A percentile compares a stretch with the other conserved stretches of the same genome.
phyloP scores from a whole-genome alignment of 345 rosid species.

The Orychophragmus violaceus region DNA sequence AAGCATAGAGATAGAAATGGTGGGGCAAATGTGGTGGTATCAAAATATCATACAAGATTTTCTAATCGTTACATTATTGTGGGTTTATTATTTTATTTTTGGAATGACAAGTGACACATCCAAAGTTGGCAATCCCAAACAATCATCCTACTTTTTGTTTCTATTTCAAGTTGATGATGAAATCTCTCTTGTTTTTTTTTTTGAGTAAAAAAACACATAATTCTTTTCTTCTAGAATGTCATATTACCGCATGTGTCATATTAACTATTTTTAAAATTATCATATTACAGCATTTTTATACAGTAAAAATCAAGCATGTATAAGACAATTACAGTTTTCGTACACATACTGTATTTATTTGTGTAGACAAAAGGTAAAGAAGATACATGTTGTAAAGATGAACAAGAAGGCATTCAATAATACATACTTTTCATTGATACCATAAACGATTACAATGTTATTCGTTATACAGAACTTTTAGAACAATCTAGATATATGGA shows the following conservation, averaged over 20 bases:
- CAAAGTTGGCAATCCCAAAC: constrained; percentile 8
- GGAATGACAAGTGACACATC: constrained; percentile 14
- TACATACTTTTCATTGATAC: too few relatives aligned
- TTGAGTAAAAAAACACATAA: neutral
- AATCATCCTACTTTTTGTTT: neutral
- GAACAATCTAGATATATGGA: too few relatives aligned
- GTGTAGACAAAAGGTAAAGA: neutral
- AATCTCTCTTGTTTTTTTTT: neutral
- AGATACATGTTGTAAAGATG: too few relatives aligned
- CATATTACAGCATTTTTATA: neutral
- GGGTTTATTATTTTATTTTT: neutral
- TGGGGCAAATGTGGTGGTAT: neutral
- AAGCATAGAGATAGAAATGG: neutral
- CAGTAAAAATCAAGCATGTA: neutral
- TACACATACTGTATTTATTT: too few relatives aligned
- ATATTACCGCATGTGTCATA: neutral
- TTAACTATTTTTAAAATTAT: neutral
- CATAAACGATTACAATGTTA: too few relatives aligned
- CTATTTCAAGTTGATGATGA: neutral
- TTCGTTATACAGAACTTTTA: too few relatives aligned
- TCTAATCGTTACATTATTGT: constrained; percentile 11
- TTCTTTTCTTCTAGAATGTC: neutral
- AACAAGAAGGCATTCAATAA: too few relatives aligned
- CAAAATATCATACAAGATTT: neutral
- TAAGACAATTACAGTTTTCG: too few relatives aligned